Conservation (phyloP, 176 grass and related monocot species). For the Ensete ventricosum region DNA sequence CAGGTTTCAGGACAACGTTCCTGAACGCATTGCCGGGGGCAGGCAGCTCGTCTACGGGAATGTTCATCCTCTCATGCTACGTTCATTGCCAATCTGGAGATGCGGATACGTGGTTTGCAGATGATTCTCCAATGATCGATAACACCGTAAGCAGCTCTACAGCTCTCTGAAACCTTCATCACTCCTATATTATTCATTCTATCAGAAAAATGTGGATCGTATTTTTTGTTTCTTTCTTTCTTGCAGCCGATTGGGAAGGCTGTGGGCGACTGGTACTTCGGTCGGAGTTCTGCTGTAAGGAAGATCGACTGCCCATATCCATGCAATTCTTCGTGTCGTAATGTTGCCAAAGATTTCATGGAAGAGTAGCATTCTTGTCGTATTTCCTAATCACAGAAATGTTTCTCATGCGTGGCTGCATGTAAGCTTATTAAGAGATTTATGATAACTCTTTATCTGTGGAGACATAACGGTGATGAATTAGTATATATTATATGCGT, state of each 20-base stretch:
- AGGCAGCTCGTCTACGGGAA: conserved; percentile 35
- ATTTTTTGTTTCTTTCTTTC: not conserved
- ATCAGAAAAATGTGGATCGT: not conserved
- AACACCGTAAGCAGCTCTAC: conserved; percentile 40
- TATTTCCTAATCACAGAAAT: too few species aligned
- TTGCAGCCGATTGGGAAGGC: conserved; percentile 1
- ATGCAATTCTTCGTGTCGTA: not conserved
- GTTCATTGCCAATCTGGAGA: conserved; percentile 79
- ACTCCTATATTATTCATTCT: not conserved
- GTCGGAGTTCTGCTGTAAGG: not conserved
- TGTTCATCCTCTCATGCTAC: conserved; percentile 85
- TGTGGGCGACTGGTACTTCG: conserved; percentile 10
- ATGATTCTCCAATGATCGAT: conserved; percentile 44
- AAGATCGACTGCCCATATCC: conserved; percentile 3
- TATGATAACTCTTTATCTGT: too few species aligned
- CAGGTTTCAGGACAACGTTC: conserved; percentile 71
- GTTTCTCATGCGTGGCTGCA: too few species aligned
- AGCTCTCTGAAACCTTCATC: not conserved
- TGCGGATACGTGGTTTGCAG: conserved; percentile 47
- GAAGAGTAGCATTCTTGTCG: too few species aligned
- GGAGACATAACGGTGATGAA: too few species aligned
- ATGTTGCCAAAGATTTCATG: too few species aligned
- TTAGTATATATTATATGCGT: too few species aligned
- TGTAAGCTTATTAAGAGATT: too few species aligned
- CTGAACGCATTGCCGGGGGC: conserved; percentile 43